Evolutionary conservation across 192 early-diverging fungal genomes (phyloP).

Genomic region (Gigaspora rosea): DNA sequence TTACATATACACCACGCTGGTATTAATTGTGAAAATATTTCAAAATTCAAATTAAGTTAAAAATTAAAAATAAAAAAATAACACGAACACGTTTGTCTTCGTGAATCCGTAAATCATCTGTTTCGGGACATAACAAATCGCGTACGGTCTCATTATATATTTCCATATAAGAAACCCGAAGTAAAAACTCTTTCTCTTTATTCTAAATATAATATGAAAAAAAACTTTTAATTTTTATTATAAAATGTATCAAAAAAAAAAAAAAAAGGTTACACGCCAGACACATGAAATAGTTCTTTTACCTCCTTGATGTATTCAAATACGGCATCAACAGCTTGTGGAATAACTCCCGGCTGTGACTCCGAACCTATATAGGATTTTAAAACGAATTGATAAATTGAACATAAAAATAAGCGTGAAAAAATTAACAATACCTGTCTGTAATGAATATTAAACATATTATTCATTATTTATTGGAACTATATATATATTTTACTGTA

Average conservation of each 20-base stretch:
- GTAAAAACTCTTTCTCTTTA: conserved; percentile 75
- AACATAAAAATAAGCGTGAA: too few species aligned
- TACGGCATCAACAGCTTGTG: conserved; percentile 74
- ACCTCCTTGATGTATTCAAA: conserved; percentile 72
- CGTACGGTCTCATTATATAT: conserved; percentile 96
- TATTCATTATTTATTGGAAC: too few species aligned
- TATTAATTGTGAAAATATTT: not conserved
- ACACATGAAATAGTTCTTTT: conserved; percentile 4
- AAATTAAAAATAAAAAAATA: not conserved
- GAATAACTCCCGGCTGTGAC: conserved; percentile 74
- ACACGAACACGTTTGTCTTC: conserved; percentile 58
- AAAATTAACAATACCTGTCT: not conserved
- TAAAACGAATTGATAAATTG: not conserved
- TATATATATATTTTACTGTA: too few species aligned
- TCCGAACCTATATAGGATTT: conserved; percentile 56
- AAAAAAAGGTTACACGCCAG: too few species aligned
- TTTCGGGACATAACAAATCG: conserved; percentile 85
- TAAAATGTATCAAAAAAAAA: not conserved
- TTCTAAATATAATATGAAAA: conserved; percentile 40
- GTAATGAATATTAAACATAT: not conserved
- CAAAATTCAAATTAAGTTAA: not conserved
- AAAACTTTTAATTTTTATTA: not conserved
- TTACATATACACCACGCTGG: conserved; percentile 73
- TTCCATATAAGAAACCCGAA: conserved; percentile 97
- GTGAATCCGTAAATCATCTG: conserved; percentile 84